phyloP scores from a whole-genome alignment of 2,329 filamentous ascomycete genomes.

The Aspergillus phoenicis region DNA sequence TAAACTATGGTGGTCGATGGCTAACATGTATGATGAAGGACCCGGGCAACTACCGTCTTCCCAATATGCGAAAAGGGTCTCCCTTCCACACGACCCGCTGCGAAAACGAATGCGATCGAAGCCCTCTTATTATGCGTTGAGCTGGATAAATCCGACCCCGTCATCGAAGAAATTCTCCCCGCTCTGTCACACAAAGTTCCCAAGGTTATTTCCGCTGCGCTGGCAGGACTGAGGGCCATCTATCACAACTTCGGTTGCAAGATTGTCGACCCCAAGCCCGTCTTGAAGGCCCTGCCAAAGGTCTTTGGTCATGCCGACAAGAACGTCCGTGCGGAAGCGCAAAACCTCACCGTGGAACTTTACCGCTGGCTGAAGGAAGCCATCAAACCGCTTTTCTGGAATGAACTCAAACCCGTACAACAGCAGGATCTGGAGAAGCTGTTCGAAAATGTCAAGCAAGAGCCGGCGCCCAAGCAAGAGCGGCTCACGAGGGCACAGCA shows the following conservation, averaged over 20 bases:
- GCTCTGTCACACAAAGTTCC: constrained; percentile 84
- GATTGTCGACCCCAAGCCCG: constrained; percentile 86
- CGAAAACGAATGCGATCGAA: constrained; percentile 84
- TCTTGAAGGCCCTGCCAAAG: constrained; percentile 85
- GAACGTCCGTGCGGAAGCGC: constrained; percentile 92
- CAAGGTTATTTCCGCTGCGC: constrained; percentile 77
- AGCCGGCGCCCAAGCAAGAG: constrained; percentile 85
- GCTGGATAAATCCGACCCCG: constrained; percentile 78
- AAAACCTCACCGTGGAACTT: constrained; percentile 86
- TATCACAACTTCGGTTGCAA: constrained; percentile 96
- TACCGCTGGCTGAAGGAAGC: constrained; percentile 97
- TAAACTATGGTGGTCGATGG: neutral
- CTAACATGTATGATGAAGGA: constrained; percentile 50
- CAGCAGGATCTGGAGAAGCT: constrained; percentile 91
- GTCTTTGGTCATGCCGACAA: constrained; percentile 96
- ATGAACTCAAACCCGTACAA: constrained; percentile 90
- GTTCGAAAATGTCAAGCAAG: constrained; percentile 90
- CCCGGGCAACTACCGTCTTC: constrained; percentile 71
- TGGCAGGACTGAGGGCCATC: constrained; percentile 77
- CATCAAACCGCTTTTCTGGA: constrained; percentile 98
- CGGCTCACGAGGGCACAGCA: constrained; percentile 86
- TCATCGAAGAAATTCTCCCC: constrained; percentile 88
- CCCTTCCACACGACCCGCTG: constrained; percentile 81
- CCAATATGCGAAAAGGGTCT: constrained; percentile 91
- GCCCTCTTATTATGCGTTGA: constrained; percentile 87